phyloP scores from a whole-genome alignment of 371 early-diverging fungal genomes.

The Rhizopus stolonifer region DNA sequence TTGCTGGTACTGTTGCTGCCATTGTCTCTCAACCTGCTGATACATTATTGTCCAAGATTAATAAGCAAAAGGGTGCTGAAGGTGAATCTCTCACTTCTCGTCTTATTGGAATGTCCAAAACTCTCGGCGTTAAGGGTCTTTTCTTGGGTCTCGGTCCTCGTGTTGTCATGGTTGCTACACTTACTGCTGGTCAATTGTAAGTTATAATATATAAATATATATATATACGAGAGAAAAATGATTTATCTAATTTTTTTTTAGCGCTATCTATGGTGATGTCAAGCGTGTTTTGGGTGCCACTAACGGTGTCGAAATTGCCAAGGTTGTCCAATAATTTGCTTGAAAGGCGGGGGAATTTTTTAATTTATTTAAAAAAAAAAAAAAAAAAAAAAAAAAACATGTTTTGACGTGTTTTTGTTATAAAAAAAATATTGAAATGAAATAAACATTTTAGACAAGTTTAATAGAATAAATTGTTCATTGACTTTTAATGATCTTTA shows the following conservation, averaged over 20 bases:
- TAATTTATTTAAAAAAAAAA: not conserved
- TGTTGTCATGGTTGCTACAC: conserved; percentile 80
- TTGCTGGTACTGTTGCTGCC: conserved; percentile 62
- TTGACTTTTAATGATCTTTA: no score
- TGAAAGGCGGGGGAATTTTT: not conserved
- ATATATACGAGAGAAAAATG: not conserved
- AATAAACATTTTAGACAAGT: no score
- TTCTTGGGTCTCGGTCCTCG: conserved; percentile 75
- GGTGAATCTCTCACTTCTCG: conserved; percentile 60
- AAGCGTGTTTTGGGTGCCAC: conserved; percentile 74
- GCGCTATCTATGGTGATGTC: conserved; percentile 63
- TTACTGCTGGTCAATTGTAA: conserved; percentile 71
- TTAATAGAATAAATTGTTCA: no score
- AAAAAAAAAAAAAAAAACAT: not conserved
- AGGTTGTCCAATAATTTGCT: conserved; percentile 8
- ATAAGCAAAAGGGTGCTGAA: conserved; percentile 68
- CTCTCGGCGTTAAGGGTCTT: conserved; percentile 63
- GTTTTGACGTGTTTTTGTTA: not conserved
- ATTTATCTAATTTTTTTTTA: conserved; percentile 10
- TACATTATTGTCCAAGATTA: conserved; percentile 63
- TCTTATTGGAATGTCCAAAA: conserved; percentile 55
- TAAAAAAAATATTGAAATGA: conserved; percentile 1
- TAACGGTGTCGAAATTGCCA: conserved; percentile 61
- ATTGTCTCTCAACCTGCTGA: conserved; percentile 63
- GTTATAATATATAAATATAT: conserved; percentile 3